phyloP scores from a whole-genome alignment of 192 early-diverging fungal genomes.

The Coemansia sp. region DNA sequence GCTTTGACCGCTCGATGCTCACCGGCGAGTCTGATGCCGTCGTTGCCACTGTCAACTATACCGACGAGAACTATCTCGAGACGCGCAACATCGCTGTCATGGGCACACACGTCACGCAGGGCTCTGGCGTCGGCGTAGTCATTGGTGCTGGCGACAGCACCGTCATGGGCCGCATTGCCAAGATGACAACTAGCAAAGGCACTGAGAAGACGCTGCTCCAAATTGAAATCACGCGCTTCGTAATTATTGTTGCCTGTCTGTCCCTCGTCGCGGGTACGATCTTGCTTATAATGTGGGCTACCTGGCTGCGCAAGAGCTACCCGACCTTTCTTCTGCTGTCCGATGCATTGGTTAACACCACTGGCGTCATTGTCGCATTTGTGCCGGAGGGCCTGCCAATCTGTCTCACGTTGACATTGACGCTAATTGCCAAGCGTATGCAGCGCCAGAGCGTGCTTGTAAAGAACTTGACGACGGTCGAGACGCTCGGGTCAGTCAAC shows the following conservation, averaged over 20 bases:
- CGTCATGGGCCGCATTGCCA: conserved; percentile 90
- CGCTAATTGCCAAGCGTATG: conserved; percentile 86
- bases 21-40: conserved; percentile 94
- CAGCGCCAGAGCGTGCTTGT: conserved; percentile 73
- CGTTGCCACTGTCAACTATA: conserved; percentile 63
- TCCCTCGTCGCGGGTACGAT: conserved; percentile 80
- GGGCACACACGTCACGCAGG: conserved; percentile 89
- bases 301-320: conserved; percentile 94
- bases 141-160: conserved; percentile 87
- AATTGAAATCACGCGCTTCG: conserved; percentile 83
- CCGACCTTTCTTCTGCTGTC: conserved; percentile 92
- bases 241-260: conserved; percentile 73
- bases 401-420: conserved; percentile 67
- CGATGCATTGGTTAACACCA: conserved; percentile 12
- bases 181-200: conserved; percentile 73
- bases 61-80: conserved; percentile 46
- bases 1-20: conserved; percentile 90
- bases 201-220: conserved; percentile 82
- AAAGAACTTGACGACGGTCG: conserved; percentile 92
- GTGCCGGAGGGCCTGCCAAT: no score
- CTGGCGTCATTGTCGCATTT: conserved; percentile 64
- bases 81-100: conserved; percentile 87
- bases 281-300: conserved; percentile 92
- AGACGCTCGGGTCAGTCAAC: conserved; percentile 91
- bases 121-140: conserved; percentile 86